Evolutionary conservation across 2,329 filamentous ascomycete species (phyloP).

Genomic region (Chalara sp.): DNA sequence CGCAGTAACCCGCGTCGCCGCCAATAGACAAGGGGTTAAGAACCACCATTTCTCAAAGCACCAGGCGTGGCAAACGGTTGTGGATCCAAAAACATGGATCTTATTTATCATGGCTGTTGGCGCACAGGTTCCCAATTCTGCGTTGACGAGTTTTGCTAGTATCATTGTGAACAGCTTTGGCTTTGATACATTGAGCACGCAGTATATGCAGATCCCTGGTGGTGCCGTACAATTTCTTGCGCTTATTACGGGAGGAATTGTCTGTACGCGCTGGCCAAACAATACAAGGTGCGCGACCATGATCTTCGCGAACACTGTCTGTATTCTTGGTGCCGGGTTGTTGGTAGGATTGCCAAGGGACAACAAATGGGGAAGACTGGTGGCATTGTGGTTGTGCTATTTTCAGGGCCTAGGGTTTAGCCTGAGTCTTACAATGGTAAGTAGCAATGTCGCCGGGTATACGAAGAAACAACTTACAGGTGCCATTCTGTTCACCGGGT

Average conservation of each 20-base stretch:
- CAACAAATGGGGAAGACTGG: slow-evolving; percentile 51
- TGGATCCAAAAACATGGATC: slow-evolving; percentile 53
- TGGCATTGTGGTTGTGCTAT: slow-evolving; percentile 50
- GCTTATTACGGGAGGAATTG: slow-evolving; percentile 41
- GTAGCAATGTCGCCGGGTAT: slow-evolving; percentile 45
- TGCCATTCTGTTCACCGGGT: slow-evolving; percentile 44
- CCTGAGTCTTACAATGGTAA: slow-evolving; percentile 46
- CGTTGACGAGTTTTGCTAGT: slow-evolving; percentile 40
- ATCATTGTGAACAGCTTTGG: slow-evolving; percentile 22
- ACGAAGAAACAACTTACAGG: slow-evolving; percentile 48
- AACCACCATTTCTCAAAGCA: slow-evolving; percentile 41
- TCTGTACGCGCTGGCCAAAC: slow-evolving; percentile 46
- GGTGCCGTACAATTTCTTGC: slow-evolving; percentile 50
- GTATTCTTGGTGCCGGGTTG: slow-evolving; percentile 44
- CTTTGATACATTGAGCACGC: slow-evolving; percentile 40
- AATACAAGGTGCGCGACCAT: slow-evolving; percentile 45
- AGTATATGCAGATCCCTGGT: slow-evolving; percentile 54
- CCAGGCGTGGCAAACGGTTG: slow-evolving; percentile 38
- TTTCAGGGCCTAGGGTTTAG: slow-evolving; percentile 47
- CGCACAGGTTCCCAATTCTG: slow-evolving; percentile 49
- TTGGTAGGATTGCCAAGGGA: slow-evolving; percentile 42
- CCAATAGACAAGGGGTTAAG: slow-evolving; percentile 47
- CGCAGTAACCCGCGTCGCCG: slow-evolving; percentile 44
- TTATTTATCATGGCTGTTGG: slow-evolving; percentile 44
- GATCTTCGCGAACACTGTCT: slow-evolving; percentile 47